A percentile compares a stretch with the other conserved stretches of the same genome.
phyloP scores from a whole-genome alignment of 768 basidiomycete species.

The Boletus reticuloceps region DNA sequence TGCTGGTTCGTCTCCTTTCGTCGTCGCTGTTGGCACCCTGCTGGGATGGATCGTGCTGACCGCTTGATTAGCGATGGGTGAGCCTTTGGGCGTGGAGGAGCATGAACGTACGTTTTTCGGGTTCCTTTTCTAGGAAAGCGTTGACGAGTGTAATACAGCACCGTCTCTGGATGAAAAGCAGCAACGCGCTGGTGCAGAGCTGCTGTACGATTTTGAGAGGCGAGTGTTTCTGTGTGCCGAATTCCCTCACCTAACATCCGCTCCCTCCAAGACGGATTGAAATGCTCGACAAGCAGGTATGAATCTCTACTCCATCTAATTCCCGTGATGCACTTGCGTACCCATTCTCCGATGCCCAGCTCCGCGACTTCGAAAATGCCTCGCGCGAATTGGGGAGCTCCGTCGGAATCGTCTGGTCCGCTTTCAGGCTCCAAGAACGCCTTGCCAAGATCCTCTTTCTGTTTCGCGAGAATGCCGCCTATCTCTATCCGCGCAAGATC shows the following conservation, averaged over 20 bases:
- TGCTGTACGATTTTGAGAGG: conserved; percentile 47
- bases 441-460: conserved; percentile 47
- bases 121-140: neutral
- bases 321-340: neutral
- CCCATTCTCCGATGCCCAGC: conserved; percentile 24
- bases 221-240: conserved; percentile 11
- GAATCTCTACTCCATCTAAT: neutral
- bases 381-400: conserved; percentile 54
- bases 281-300: conserved; percentile 47
- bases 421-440: conserved; percentile 47
- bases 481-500: conserved; percentile 48
- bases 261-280: conserved; percentile 37
- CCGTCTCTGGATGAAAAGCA: conserved; percentile 47
- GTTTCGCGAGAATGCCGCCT: conserved; percentile 54
- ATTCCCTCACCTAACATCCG: neutral
- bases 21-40: neutral
- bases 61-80: conserved; percentile 21
- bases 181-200: conserved; percentile 43
- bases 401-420: conserved; percentile 52
- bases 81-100: conserved; percentile 37
- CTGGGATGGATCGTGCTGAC: neutral
- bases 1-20: conserved; percentile 25
- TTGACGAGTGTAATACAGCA: conserved; percentile 14
- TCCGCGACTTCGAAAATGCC: conserved; percentile 54
- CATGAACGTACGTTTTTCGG: conserved; percentile 31